Percentiles rank a stretch among this genome's conserved stretches.
These are phyloP conservation scores for Torulaspora franciscae DNA, from an alignment of 805 yeast species.

Conservation along the genomic window DNA sequence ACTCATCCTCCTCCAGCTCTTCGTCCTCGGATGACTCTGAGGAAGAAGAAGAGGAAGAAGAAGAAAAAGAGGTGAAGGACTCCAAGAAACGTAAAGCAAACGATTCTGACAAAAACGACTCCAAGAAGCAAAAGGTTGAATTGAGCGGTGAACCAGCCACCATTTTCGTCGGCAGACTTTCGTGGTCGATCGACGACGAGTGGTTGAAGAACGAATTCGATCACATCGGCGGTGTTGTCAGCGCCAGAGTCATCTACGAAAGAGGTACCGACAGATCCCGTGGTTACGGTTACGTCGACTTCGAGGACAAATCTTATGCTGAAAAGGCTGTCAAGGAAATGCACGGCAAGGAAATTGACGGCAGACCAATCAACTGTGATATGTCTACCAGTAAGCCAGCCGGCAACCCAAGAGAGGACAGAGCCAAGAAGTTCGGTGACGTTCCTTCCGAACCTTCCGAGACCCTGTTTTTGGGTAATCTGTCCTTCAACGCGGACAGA, in stretches of 20 bases:
- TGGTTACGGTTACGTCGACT: conserved; percentile 98
- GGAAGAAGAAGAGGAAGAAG: conserved; percentile 25
- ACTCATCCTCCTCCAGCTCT: conserved; percentile 9
- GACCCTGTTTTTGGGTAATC: conserved; percentile 92
- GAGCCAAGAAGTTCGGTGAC: conserved; percentile 90
- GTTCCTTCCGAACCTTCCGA: conserved; percentile 88
- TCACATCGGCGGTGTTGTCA: conserved; percentile 68
- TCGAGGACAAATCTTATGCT: conserved; percentile 69
- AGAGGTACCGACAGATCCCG: conserved; percentile 88
- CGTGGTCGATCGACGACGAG: conserved; percentile 95
- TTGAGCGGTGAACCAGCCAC: conserved; percentile 67
- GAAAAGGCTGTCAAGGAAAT: conserved; percentile 77
- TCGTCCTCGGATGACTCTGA: conserved; percentile 2
- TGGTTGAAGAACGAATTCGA: conserved; percentile 89
- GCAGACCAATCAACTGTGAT: conserved; percentile 93
- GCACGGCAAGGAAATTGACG: conserved; percentile 95
- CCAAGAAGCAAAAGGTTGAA: conserved; percentile 44
- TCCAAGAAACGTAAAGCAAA: conserved; percentile 37
- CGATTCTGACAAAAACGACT: conserved; percentile 33
- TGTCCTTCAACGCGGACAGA: conserved; percentile 84
- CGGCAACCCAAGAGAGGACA: conserved; percentile 53
- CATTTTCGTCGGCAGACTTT: conserved; percentile 91
- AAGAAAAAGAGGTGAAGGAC: conserved; percentile 30
- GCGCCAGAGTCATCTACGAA: conserved; percentile 92
- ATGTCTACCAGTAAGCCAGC: conserved; percentile 80